A percentile compares a stretch with the other conserved stretches of the same genome.
Conservation (phyloP, 129 eudicot species). For the Centaurea solstitialis region DNA sequence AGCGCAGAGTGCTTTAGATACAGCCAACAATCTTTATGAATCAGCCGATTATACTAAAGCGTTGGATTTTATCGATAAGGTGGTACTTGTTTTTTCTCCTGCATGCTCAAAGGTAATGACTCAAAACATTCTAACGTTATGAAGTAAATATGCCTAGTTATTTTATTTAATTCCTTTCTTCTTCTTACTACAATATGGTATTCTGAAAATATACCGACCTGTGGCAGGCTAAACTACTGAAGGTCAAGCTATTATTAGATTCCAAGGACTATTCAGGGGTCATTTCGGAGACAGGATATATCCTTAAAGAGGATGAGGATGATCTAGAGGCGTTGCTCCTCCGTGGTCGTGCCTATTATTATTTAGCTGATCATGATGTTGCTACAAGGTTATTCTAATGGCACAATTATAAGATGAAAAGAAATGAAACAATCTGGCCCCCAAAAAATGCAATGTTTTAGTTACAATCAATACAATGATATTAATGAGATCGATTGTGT, state of each 20-base stretch:
- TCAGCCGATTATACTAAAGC: slow-evolving; percentile 74
- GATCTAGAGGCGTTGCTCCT: slow-evolving; percentile 77
- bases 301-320: slow-evolving; percentile 87
- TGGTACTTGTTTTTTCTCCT: slow-evolving; percentile 95
- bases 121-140: background rate
- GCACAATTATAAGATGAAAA: background rate
- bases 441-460: background rate
- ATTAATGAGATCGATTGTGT: background rate
- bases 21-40: slow-evolving; percentile 56
- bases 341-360: slow-evolving; percentile 97
- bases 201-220: background rate
- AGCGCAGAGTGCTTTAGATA: slow-evolving; percentile 74
- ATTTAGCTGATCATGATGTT: slow-evolving; percentile 96
- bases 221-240: slow-evolving; percentile 81
- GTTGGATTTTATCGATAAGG: slow-evolving; percentile 74
- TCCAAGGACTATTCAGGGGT: slow-evolving; percentile 75
- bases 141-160: background rate
- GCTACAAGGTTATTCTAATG: slow-evolving; percentile 66
- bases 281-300: slow-evolving; percentile 80
- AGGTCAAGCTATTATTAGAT: slow-evolving; percentile 73
- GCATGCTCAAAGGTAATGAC: slow-evolving; percentile 74
- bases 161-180: background rate
- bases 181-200: background rate
- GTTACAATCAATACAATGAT: background rate
- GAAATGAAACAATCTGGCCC: background rate